A percentile compares a stretch with the other conserved stretches of the same genome.
Conservation (phyloP, 495 filamentous ascomycete species). For the Friedmanniomyces simplex region DNA sequence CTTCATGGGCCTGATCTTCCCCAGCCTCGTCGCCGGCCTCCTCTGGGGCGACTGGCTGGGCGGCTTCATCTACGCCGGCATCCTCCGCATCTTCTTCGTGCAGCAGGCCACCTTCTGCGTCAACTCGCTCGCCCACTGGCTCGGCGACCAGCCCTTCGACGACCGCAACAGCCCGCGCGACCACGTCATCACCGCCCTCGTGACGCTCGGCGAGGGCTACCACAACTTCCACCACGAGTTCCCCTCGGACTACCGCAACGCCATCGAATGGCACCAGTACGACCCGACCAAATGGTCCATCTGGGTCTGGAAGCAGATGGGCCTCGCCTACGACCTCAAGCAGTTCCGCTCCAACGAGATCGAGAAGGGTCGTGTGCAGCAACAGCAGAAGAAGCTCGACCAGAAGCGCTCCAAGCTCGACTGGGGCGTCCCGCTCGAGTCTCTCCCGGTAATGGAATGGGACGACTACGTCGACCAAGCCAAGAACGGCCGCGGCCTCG, state of each 20-base stretch:
- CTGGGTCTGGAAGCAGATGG: constrained; percentile 86
- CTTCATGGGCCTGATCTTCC: constrained; percentile 78
- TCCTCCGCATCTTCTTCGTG: constrained; percentile 94
- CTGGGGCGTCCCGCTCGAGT: constrained; percentile 91
- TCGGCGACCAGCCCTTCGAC: constrained; percentile 97
- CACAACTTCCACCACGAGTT: constrained; percentile 99
- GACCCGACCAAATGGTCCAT: constrained; percentile 98
- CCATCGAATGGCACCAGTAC: constrained; percentile 96
- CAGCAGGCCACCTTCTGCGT: constrained; percentile 99
- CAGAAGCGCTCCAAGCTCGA: constrained; percentile 85
- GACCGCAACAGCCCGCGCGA: constrained; percentile 98
- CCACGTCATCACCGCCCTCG: constrained; percentile 88
- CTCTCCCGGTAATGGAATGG: constrained; percentile 92
- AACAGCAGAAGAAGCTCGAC: constrained; percentile 98
- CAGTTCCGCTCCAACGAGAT: constrained; percentile 97
- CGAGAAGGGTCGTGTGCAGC: constrained; percentile 95
- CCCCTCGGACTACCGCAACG: constrained; percentile 97
- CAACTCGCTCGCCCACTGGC: constrained; percentile 98
- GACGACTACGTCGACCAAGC: constrained; percentile 86
- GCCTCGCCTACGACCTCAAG: constrained; percentile 91
- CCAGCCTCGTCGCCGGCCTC: constrained; percentile 72
- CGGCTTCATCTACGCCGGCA: constrained; percentile 89
- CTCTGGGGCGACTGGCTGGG: constrained; percentile 85
- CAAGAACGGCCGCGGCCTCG: constrained; percentile 75
- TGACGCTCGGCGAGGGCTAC: constrained; percentile 95